Evolutionary conservation across 164 flowering plant species (phyloP), one percentile per base, ranked within the genome.

Genomic region (Aristolochia fimbriata): DNA sequence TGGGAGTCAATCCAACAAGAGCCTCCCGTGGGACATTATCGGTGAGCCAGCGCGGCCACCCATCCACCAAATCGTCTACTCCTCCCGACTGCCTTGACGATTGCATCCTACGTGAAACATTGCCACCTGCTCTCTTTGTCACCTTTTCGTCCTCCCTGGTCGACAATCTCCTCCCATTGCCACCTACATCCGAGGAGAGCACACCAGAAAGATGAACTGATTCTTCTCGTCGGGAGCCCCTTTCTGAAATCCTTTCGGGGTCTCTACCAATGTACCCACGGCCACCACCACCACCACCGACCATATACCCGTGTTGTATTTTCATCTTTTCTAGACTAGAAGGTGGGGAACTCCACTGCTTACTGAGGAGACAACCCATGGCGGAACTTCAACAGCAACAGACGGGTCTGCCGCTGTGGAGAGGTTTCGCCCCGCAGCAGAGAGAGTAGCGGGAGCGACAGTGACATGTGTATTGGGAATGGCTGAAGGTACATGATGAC

Each of bases 41-140:
- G 24, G 62, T 65, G 0, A 83, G 78, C 95, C 91, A 84, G 51
- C 78, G 76, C 2, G 91, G 94, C 87, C 90, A 87, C 19, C 88
- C 85, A 68, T 73, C 72, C 7, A 74, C 76, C 15, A 76, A 23
- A 22, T 76, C 81, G 30, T 71, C 80, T n/a, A n/a, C 15, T 31
- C 21, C 37, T 11, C 64, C 45, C 52, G 48, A 56, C 17, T 6
- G 17, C 22, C n/a, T 43, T 4, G 23, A 8, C 47, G 17, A 11
- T n/a, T 15, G 31, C 12, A 23, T 19, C 57, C 57, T 60, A 59
- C 55, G 53, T 13, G 60, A 25, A 19, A 48, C 69, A 48, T 63
- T 60, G 17, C 58, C 62, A 13, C 20, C 62, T 15, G 65, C 67
- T 0, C 51, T 16, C 11, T 30, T 47, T 10, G 43, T 63, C 33